phyloP scores from a whole-genome alignment of 768 basidiomycete species.

The Phaffia australis region DNA sequence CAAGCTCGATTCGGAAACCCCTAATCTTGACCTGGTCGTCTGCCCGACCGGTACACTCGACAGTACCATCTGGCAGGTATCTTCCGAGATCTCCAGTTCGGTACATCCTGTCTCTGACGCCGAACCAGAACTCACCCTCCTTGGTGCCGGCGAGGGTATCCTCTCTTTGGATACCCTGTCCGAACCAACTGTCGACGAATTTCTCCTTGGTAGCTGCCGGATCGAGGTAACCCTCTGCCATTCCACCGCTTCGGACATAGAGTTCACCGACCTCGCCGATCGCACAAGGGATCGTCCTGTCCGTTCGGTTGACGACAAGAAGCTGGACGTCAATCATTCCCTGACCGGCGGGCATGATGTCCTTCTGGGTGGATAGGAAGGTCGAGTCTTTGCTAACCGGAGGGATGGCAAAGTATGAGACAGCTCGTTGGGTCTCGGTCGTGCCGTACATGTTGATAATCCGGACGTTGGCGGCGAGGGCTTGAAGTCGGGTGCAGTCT shows the following conservation, averaged over 20 bases:
- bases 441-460: constrained; percentile 99
- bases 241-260: constrained; percentile 88
- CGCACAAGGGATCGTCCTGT: constrained; percentile 73
- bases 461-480: constrained; percentile 77
- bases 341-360: constrained; percentile 92
- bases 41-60: constrained; percentile 92
- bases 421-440: constrained; percentile 96
- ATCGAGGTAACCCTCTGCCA: constrained; percentile 91
- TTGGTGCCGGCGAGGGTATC: constrained; percentile 66
- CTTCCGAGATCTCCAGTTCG: constrained; percentile 92
- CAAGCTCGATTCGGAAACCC: constrained; percentile 95
- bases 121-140: constrained; percentile 64
- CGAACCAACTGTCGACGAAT: constrained; percentile 91
- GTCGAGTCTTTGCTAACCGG: constrained; percentile 70
- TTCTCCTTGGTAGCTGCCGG: constrained; percentile 71
- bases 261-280: constrained; percentile 98
- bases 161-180: constrained; percentile 42
- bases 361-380: constrained; percentile 87
- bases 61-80: constrained; percentile 79
- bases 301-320: constrained; percentile 82
- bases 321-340: constrained; percentile 98
- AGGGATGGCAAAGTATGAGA: constrained; percentile 91
- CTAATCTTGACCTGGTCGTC: constrained; percentile 99
- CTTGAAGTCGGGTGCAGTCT: constrained; percentile 86
- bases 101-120: constrained; percentile 94